These are phyloP conservation scores for Corchorus capsularis DNA, from an alignment of 345 rosid species.

Conservation along the genomic window DNA sequence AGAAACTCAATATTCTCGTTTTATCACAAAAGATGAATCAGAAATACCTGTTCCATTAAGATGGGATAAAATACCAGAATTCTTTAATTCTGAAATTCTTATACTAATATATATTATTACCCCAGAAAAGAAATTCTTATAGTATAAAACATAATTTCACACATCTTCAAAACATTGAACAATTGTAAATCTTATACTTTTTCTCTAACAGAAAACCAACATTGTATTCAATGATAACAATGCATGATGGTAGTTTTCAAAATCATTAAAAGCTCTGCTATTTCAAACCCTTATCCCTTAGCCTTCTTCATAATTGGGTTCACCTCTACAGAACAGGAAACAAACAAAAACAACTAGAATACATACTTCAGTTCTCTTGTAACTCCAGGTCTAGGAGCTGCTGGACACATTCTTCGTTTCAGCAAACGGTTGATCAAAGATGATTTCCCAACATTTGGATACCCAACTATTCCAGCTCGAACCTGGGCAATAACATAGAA, in stretches of 20 bases:
- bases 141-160: neutral
- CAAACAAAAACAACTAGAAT: slow-evolving; percentile 3
- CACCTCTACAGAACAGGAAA: neutral
- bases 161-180: neutral
- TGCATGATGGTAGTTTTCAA: neutral
- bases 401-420: slow-evolving; percentile 84
- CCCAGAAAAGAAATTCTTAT: neutral
- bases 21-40: neutral
- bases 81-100: slow-evolving; percentile 1
- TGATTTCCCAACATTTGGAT: slow-evolving; percentile 97
- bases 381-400: slow-evolving; percentile 97
- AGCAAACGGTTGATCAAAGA: slow-evolving; percentile 90
- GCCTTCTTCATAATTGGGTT: neutral
- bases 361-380: slow-evolving; percentile 80
- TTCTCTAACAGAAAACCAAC: neutral
- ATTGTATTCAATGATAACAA: neutral
- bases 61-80: neutral
- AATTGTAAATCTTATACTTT: neutral
- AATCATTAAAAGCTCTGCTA: neutral
- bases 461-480: slow-evolving; percentile 96
- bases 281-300: neutral
- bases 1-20: neutral
- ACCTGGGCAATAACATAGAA: slow-evolving; percentile 43
- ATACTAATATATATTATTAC: neutral
- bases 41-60: neutral